A percentile compares a stretch with the other conserved stretches of the same genome.
Conservation (phyloP, 2,329 filamentous ascomycete genomes). For the Colletotrichum noveboracense region DNA sequence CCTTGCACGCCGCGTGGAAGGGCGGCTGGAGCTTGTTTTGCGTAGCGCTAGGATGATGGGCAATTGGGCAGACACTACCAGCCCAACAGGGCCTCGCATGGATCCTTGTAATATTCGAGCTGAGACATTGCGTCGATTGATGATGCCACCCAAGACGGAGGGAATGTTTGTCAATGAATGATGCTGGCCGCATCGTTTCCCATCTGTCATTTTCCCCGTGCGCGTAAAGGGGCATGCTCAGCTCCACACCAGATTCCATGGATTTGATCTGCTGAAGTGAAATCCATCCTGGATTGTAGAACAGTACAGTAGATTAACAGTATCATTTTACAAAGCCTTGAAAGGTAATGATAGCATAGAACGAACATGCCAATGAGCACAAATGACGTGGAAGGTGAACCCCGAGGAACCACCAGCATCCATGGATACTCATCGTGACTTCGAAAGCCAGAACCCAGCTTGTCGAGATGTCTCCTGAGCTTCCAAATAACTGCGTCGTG, state of each 20-base stretch:
- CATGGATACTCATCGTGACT: background rate
- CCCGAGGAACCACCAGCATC: background rate
- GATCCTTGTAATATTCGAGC: background rate
- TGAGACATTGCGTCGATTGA: background rate
- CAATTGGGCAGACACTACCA: background rate
- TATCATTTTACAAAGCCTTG: background rate
- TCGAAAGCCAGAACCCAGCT: background rate
- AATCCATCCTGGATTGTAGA: background rate
- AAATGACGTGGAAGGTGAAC: background rate
- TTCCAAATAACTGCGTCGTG: background rate
- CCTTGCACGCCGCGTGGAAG: background rate
- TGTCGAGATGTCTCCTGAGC: background rate
- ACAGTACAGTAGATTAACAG: accelerated
- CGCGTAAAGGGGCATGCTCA: background rate
- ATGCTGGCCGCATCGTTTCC: background rate
- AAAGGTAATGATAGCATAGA: background rate
- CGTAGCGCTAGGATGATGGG: background rate
- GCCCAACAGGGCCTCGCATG: background rate
- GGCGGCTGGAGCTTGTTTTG: background rate
- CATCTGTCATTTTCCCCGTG: background rate
- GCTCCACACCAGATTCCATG: background rate
- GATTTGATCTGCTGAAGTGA: accelerated
- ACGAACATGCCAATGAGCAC: background rate
- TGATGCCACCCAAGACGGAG: background rate
- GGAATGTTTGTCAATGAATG: background rate